These are phyloP conservation scores for Populus simonii DNA, from an alignment of 345 rosid genomes.

Conservation along the genomic window DNA sequence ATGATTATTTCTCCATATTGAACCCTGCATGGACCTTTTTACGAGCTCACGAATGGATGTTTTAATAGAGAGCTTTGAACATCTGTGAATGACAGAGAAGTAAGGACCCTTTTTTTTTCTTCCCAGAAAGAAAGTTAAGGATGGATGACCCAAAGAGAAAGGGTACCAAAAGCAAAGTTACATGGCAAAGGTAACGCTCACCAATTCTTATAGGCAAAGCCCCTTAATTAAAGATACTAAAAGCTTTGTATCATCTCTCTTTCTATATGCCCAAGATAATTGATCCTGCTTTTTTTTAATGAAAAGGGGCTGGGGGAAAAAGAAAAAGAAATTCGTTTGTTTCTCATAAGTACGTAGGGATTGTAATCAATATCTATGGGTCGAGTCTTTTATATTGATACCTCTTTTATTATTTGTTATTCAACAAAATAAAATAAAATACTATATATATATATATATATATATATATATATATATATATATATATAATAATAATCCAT, in stretches of 20 bases:
- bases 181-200: conserved; percentile 1
- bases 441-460: too few relatives aligned
- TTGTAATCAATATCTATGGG: too few relatives aligned
- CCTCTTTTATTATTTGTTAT: too few relatives aligned
- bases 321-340: not conserved
- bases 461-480: too few relatives aligned
- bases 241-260: conserved; percentile 4
- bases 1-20: not conserved
- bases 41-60: not conserved
- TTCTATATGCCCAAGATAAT: conserved; percentile 6
- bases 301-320: not conserved
- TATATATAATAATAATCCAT: too few relatives aligned
- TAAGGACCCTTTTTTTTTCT: not conserved
- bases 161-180: conserved; percentile 6
- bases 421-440: too few relatives aligned
- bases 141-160: conserved; percentile 2
- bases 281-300: conserved; percentile 12
- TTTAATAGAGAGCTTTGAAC: not conserved
- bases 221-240: not conserved
- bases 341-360: not conserved
- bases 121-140: not conserved
- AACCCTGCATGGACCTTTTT: not conserved
- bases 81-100: not conserved
- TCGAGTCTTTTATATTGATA: too few relatives aligned
- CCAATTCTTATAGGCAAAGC: not conserved